Evolutionary conservation across 192 early-diverging fungal species (phyloP).

Genomic region (Coemansia sp.): DNA sequence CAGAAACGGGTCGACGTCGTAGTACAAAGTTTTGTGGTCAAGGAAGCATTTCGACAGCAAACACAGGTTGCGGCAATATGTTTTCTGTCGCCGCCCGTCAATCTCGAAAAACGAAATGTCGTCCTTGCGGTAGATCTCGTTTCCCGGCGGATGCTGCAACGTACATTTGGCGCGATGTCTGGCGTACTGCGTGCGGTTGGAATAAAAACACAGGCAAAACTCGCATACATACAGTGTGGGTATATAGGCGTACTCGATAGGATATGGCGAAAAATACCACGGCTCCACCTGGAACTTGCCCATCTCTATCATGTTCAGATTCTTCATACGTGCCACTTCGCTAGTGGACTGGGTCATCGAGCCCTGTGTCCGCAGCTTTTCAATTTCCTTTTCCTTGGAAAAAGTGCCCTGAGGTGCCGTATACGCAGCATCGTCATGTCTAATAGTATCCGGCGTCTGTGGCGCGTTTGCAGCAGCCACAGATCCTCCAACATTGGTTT

Average conservation of each 20-base stretch:
- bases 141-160: slow-evolving; percentile 95
- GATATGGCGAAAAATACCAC: slow-evolving; percentile 99
- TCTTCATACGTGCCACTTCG: slow-evolving; percentile 94
- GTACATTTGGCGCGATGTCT: slow-evolving; percentile 87
- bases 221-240: slow-evolving; percentile 92
- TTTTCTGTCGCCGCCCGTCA: slow-evolving; percentile 90
- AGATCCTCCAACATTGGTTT: slow-evolving; percentile 54
- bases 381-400: slow-evolving; percentile 95
- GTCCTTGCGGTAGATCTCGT: slow-evolving; percentile 96
- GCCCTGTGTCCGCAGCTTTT: slow-evolving; percentile 88
- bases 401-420: slow-evolving; percentile 58
- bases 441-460: slow-evolving; percentile 44
- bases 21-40: slow-evolving; percentile 99
- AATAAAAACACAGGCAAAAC: slow-evolving; percentile 88
- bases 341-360: slow-evolving; percentile 97
- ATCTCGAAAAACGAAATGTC: slow-evolving; percentile 97
- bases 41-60: slow-evolving; percentile 95
- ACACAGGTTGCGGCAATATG: slow-evolving; percentile 95
- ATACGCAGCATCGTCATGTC: slow-evolving; percentile 47
- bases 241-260: slow-evolving; percentile 78
- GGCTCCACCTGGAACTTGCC: slow-evolving; percentile 90
- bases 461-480: slow-evolving; percentile 45
- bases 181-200: slow-evolving; percentile 69
- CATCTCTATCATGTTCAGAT: slow-evolving; percentile 90
- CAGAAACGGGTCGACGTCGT: slow-evolving; percentile 97